These are phyloP conservation scores for Chlorella sp. DNA, from an alignment of 139 green algal species.

Conservation along the genomic window DNA sequence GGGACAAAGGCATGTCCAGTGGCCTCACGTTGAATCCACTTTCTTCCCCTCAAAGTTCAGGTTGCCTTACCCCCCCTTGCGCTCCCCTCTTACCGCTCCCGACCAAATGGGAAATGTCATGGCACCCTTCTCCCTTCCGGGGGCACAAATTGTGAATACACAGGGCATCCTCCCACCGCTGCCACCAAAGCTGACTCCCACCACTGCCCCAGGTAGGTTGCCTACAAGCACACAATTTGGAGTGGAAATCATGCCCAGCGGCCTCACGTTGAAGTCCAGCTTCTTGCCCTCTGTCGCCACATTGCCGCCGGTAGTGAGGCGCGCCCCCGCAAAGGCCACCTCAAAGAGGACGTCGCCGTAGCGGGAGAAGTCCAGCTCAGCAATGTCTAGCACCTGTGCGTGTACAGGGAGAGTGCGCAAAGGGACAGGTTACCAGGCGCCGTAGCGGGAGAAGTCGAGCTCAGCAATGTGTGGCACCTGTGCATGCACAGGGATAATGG, in stretches of 20 bases:
- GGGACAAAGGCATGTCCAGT: too few relatives aligned
- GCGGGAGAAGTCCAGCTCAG: constrained; percentile 91
- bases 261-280: constrained; percentile 70
- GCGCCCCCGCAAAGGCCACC: constrained; percentile 89
- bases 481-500: too few relatives aligned
- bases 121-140: too few relatives aligned
- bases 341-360: constrained; percentile 98
- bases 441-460: neutral
- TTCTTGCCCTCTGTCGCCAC: constrained; percentile 74
- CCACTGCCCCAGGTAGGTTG: too few relatives aligned
- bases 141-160: too few relatives aligned
- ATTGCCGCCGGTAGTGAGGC: constrained; percentile 76
- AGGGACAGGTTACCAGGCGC: neutral
- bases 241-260: neutral
- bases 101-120: too few relatives aligned
- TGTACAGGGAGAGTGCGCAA: neutral
- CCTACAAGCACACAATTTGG: neutral
- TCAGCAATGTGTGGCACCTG: neutral
- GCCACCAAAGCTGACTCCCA: too few relatives aligned
- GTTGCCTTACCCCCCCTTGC: too few relatives aligned
- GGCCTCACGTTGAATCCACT: too few relatives aligned
- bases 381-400: constrained; percentile 71
- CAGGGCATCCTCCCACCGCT: too few relatives aligned
- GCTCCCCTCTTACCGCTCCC: too few relatives aligned
- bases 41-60: too few relatives aligned